Evolutionary conservation across 1,284 basidiomycete species (phyloP).

Genomic region (Moesziomyces antarcticus): DNA sequence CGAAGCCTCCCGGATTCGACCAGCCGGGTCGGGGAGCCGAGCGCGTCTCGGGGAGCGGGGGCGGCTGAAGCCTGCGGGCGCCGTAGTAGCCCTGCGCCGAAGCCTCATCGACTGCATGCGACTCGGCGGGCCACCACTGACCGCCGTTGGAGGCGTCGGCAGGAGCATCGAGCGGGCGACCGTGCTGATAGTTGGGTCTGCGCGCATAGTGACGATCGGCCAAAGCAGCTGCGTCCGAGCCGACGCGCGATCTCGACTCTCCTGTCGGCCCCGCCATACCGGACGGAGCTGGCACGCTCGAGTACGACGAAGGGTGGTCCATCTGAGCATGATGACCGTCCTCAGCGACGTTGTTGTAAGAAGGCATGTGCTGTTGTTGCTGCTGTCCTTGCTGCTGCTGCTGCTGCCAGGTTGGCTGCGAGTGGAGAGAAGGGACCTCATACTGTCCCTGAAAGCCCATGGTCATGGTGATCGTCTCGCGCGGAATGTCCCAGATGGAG

Average conservation of each 20-base stretch:
- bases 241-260: slow-evolving; percentile 25
- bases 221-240: slow-evolving; percentile 10
- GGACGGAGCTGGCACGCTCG: slow-evolving; percentile 29
- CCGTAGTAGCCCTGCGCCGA: slow-evolving; percentile 23
- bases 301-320: slow-evolving; percentile 22
- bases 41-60: slow-evolving; percentile 44
- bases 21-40: slow-evolving; percentile 21
- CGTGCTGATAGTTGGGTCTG: slow-evolving; percentile 24
- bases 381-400: slow-evolving; percentile 14
- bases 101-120: slow-evolving; percentile 17
- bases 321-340: slow-evolving; percentile 11
- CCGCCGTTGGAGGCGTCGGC: slow-evolving; percentile 19
- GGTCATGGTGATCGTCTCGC: slow-evolving; percentile 49
- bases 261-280: slow-evolving; percentile 26
- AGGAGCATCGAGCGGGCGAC: slow-evolving; percentile 13
- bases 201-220: slow-evolving; percentile 31
- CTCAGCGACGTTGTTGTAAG: slow-evolving; percentile 7
- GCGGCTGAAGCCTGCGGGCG: slow-evolving; percentile 33
- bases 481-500: slow-evolving; percentile 44
- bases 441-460: slow-evolving; percentile 43
- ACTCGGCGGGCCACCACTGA: slow-evolving; percentile 30
- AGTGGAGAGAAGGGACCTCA: slow-evolving; percentile 27
- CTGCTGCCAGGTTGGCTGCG: slow-evolving; percentile 31
- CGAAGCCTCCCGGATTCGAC: slow-evolving; percentile 36
- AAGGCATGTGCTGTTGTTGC: slow-evolving; percentile 1